Percentiles rank a stretch among this genome's conserved stretches.
phyloP scores from a whole-genome alignment of 2,329 filamentous ascomycete genomes.

The Phaeoacremonium minimum region DNA sequence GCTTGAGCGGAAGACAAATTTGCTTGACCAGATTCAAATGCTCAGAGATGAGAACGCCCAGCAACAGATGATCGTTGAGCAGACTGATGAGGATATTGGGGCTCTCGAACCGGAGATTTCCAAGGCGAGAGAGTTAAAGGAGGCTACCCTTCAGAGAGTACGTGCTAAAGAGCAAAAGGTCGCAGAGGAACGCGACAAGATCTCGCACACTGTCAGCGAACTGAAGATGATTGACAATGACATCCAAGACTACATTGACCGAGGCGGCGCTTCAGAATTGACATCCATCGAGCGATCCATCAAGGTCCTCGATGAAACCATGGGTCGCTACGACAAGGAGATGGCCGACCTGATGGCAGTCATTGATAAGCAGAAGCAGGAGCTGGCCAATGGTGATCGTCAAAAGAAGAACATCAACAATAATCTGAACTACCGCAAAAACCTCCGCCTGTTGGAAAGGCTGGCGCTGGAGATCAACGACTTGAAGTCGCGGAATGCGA shows the following conservation, averaged over 20 bases:
- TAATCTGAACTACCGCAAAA: constrained; percentile 81
- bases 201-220: constrained; percentile 72
- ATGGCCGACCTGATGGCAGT: constrained; percentile 62
- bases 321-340: constrained; percentile 63
- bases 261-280: constrained; percentile 70
- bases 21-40: constrained; percentile 68
- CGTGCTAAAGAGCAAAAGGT: constrained; percentile 69
- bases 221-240: constrained; percentile 71
- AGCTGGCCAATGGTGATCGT: constrained; percentile 73
- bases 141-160: constrained; percentile 70
- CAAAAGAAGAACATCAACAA: constrained; percentile 85
- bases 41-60: constrained; percentile 64
- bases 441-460: constrained; percentile 61
- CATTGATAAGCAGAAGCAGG: constrained; percentile 73
- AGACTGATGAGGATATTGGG: constrained; percentile 69
- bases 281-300: constrained; percentile 67
- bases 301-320: constrained; percentile 59
- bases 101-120: constrained; percentile 70
- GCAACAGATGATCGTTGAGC: constrained; percentile 65
- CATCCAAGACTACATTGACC: constrained; percentile 74
- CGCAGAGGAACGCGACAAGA: constrained; percentile 63
- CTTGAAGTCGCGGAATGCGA: constrained; percentile 74
- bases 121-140: constrained; percentile 70
- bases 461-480: constrained; percentile 68
- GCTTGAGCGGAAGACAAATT: constrained; percentile 73